Conservation (phyloP, 306 rosid species). For the Carpinus viminea region DNA sequence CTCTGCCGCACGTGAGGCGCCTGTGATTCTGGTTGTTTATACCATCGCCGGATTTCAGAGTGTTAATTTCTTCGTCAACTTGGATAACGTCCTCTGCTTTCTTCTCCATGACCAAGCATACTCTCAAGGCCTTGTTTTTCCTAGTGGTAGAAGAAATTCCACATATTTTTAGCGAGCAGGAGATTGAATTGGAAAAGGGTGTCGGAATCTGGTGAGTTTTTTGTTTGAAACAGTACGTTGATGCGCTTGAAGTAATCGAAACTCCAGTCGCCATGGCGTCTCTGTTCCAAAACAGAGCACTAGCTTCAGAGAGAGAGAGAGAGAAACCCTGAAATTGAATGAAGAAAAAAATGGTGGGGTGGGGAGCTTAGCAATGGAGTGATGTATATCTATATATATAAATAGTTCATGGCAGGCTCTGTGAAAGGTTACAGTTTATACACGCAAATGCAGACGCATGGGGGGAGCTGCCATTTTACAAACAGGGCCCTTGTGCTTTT, state of each 20-base stretch:
- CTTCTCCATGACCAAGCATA: conserved; percentile 11
- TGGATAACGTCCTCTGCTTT: conserved; percentile 19
- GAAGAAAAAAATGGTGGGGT: not conserved
- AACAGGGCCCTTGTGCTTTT: not conserved
- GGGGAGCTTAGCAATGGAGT: not conserved
- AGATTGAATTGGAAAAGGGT: conserved; percentile 17
- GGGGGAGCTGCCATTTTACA: too few species aligned
- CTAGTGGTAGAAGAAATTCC: too few species aligned
- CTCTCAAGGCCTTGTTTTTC: conserved; percentile 22
- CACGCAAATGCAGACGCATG: too few species aligned
- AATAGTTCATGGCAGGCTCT: too few species aligned
- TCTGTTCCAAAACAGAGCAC: not conserved
- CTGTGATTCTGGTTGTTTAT: conserved; percentile 30
- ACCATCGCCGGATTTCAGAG: not conserved
- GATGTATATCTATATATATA: too few species aligned
- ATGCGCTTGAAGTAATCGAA: conserved; percentile 22
- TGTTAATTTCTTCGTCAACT: not conserved
- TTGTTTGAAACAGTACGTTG: conserved; percentile 7
- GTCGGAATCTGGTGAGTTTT: not conserved
- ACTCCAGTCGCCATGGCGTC: conserved; percentile 34
- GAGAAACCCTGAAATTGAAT: not conserved
- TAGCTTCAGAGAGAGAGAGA: not conserved
- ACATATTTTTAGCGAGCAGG: not conserved
- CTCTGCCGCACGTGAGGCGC: conserved; percentile 45
- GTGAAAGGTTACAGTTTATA: too few species aligned